Evolutionary conservation across 2,329 filamentous ascomycete genomes (phyloP), one percentile per base, ranked within the genome.

Genomic region (Talaromyces sp.): DNA sequence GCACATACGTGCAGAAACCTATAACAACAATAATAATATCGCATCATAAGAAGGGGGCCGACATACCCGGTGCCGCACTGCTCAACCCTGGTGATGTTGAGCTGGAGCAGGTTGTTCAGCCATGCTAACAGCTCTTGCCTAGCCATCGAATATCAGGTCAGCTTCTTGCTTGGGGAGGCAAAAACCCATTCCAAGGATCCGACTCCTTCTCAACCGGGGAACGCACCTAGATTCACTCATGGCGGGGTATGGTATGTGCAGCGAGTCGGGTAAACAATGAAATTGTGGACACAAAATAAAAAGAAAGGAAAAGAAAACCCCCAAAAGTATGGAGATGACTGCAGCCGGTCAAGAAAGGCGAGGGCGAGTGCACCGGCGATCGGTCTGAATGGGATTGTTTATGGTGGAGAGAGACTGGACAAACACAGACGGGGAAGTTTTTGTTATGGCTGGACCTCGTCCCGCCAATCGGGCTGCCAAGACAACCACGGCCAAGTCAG

Each of bases 41-140:
- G 14, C 11, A 21, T 55, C 12, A 19, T 31, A 55, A 57, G 65
- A 67, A 61, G 68, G 68, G 68, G 12, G 35, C 19, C 26, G 38
- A 38, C 48, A 3, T 87, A 97, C 93, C 93, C 94, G 72, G 93
- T 97, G 76, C 94, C 94, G 77, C 93, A 97, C 84, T 99, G 94
- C 81, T 99, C 94, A 75, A 99, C 91, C 80, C 97, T 97, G 71
- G 90, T 97, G 71, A 99, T 87, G 81, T 97, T 99, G 72, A 99
- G 88, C 81, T 97, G 92, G 56, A 99, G 87, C 64, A 99, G 89
- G 83, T 90, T 93, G 83, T 99, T 99, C 67, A 97, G 83, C 94
- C 94, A 99, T 80, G 88, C 85, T 69, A 99, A 83, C 69, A 99
- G 86, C 81, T 99, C 94, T 80, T 99, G 94, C 83, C 94, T 97